phyloP scores from a whole-genome alignment of 192 early-diverging fungal genomes.

The Oehlia diaphana region DNA sequence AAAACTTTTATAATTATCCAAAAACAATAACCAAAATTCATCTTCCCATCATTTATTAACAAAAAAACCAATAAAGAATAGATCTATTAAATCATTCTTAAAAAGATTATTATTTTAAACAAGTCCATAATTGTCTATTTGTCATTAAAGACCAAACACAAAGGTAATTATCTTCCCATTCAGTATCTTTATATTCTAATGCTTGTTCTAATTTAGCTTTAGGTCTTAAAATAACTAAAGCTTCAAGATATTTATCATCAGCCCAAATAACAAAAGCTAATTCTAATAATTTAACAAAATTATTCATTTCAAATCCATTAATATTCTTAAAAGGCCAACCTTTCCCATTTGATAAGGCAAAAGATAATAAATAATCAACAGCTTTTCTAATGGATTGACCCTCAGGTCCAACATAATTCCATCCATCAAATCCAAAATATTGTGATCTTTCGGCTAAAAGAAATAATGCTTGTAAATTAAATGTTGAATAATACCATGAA shows the following conservation, averaged over 20 bases:
- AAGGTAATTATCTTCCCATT: conserved; percentile 12
- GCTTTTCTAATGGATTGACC: conserved; percentile 50
- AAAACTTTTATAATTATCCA: no score
- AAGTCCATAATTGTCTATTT: conserved; percentile 15
- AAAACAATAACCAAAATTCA: no score
- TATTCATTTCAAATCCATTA: conserved; percentile 42
- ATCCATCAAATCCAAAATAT: conserved; percentile 41
- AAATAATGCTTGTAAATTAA: conserved; percentile 51
- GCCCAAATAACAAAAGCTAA: conserved; percentile 51
- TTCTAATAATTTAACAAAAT: conserved; percentile 47
- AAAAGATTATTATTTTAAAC: not conserved
- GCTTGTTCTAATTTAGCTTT: not conserved
- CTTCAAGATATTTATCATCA: conserved; percentile 43
- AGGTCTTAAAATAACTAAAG: conserved; percentile 34
- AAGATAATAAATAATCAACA: conserved; percentile 54
- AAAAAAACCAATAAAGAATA: no score
- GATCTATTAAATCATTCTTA: no score
- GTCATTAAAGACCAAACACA: not conserved
- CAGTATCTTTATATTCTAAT: no score
- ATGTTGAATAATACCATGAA: conserved; percentile 53
- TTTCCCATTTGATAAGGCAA: conserved; percentile 41
- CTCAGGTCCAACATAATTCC: conserved; percentile 40
- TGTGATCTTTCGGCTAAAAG: conserved; percentile 39
- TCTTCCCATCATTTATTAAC: no score
- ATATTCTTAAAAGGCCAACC: conserved; percentile 51